Evolutionary conservation across 768 basidiomycete genomes (phyloP), one percentile per base, ranked within the genome.

Genomic region (Trametes meyenii): DNA sequence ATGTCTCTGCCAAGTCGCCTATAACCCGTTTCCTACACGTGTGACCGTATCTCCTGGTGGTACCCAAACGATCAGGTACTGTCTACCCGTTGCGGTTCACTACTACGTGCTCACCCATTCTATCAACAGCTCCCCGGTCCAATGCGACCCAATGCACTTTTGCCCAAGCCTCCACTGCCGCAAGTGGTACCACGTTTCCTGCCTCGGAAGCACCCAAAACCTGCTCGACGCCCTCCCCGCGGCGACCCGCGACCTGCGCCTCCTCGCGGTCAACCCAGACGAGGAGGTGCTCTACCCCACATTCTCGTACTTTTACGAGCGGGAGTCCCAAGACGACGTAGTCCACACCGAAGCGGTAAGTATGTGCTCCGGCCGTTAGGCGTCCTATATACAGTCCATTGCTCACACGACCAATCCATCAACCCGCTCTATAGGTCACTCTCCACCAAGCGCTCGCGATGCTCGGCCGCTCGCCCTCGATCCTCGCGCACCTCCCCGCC

Each of bases 181-280:
- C 7, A 60, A 55, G 16, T 69, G 67, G 67, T 66, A 66, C 49
- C 67, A 69, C 39, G 7, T 14, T 1, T 55, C 50, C 1, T 69
- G 67, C 36, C 56, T 69, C 2, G 3, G 10, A 2, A 16, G 1
- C 7, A 35, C 24, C 46, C 5, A 16, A 3, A 7, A 33, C 14
- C 17, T 40, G 5, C 14, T 58, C 39, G 46, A 61, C 35, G 29
- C 33, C 8, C 24, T 38, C 3, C 57, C 63, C 4, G 0, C 51
- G 1, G 13, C 46, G 14, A 61, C 64, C 1, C 57, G 67, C 1
- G 60, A 55, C 16, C 51, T 66, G 21, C 65, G 63, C 2, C 61
- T 66, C 16, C 65, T 69, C 13, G 65, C 67, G 16, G 63, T 57
- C 19, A 56, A 64, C 48, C 67, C 67, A 5, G 60, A 66, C 26